phyloP scores from a whole-genome alignment of 2,329 filamentous ascomycete genomes.

The Neopestalotiopsis clavispora region DNA sequence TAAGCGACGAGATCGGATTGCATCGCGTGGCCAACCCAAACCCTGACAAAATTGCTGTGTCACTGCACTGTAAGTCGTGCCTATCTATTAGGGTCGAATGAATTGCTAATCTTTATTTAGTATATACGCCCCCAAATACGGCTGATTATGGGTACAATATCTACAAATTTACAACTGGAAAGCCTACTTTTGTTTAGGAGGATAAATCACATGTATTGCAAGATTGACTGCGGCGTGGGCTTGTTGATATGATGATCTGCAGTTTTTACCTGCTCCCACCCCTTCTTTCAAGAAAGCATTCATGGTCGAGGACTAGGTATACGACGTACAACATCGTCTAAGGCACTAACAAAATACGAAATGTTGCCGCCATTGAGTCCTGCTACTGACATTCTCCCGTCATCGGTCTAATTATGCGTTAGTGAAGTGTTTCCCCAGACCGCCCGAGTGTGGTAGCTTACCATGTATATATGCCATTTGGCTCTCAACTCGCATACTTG shows the following conservation, averaged over 20 bases:
- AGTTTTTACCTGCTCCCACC: no score
- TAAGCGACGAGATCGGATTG: constrained; percentile 12
- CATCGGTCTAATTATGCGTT: background rate
- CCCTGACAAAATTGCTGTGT: constrained; percentile 1
- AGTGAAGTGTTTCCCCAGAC: background rate
- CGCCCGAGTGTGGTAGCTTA: no score
- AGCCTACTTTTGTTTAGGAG: background rate
- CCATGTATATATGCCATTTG: no score
- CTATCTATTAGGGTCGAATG: no score
- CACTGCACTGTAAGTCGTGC: background rate
- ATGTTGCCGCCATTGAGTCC: no score
- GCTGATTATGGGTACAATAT: constrained; percentile 65
- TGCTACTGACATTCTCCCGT: no score
- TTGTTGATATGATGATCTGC: no score
- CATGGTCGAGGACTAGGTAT: no score
- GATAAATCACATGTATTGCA: background rate
- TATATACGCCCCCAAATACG: constrained; percentile 71
- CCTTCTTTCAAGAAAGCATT: no score
- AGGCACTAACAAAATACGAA: no score
- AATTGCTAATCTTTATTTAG: constrained; percentile 15
- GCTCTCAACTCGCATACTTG: no score
- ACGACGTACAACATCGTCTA: no score
- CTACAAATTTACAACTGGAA: constrained; percentile 59
- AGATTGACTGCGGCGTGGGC: background rate
- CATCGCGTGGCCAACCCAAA: constrained; percentile 6